Conservation (phyloP, 2,329 filamentous ascomycete species). For the Alternaria postmessia region DNA sequence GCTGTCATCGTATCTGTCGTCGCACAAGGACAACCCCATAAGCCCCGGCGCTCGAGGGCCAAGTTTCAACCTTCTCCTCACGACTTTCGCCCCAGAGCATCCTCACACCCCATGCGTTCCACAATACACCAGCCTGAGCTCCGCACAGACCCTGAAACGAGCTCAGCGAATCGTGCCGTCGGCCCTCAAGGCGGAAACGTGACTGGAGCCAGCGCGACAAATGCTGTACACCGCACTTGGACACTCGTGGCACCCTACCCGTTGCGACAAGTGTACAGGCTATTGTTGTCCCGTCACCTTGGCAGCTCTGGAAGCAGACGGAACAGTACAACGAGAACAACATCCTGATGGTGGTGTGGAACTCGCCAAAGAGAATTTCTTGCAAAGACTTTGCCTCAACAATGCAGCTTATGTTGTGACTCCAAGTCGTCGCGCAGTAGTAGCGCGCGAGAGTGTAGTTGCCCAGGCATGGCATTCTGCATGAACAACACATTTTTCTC, state of each 20-base stretch:
- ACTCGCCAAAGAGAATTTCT: conserved; percentile 1
- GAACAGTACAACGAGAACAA: neutral
- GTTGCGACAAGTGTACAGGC: conserved; percentile 13
- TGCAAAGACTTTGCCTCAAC: conserved; percentile 19
- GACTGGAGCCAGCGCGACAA: conserved; percentile 24
- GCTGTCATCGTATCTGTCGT: neutral
- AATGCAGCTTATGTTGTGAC: conserved; percentile 3
- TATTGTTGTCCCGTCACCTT: conserved; percentile 19
- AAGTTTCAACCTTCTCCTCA: conserved; percentile 5
- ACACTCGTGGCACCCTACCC: conserved; percentile 13
- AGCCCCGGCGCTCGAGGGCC: neutral
- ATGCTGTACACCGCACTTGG: neutral
- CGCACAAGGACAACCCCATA: neutral
- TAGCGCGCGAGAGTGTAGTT: neutral
- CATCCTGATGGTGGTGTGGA: neutral
- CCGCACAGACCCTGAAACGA: conserved; percentile 32
- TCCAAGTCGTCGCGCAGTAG: neutral
- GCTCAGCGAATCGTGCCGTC: conserved; percentile 28
- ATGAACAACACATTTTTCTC: conserved; percentile 3
- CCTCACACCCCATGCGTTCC: conserved; percentile 31
- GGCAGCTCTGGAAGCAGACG: conserved; percentile 21
- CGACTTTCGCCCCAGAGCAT: conserved; percentile 1
- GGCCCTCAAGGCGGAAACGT: conserved; percentile 23
- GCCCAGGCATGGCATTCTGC: neutral
- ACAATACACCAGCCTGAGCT: conserved; percentile 17